Conservation (phyloP, 2,329 filamentous ascomycete genomes). For the Fusarium verticillioides region DNA sequence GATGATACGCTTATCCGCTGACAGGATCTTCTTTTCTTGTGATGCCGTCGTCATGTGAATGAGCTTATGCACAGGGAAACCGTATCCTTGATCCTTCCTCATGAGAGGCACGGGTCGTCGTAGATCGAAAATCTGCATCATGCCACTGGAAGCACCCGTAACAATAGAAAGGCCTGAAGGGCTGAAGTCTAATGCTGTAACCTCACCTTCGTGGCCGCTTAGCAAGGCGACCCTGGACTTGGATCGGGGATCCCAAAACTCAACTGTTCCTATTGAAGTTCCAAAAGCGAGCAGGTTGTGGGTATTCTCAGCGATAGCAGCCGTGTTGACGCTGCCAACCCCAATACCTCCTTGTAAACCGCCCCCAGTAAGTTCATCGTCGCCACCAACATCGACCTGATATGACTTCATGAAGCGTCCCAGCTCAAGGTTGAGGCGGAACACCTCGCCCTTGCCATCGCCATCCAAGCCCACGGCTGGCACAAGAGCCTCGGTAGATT, state of each 20-base stretch:
- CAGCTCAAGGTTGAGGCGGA: constrained; percentile 88
- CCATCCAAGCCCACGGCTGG: constrained; percentile 88
- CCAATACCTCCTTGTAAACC: constrained; percentile 88
- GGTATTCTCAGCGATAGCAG: constrained; percentile 85
- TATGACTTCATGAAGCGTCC: constrained; percentile 96
- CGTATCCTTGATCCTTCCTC: constrained; percentile 95
- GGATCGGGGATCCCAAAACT: constrained; percentile 94
- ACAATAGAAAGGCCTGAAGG: constrained; percentile 85
- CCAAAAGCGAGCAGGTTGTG: constrained; percentile 95
- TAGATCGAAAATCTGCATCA: constrained; percentile 91
- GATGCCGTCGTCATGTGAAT: constrained; percentile 76
- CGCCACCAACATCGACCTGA: constrained; percentile 87
- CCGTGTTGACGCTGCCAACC: constrained; percentile 87
- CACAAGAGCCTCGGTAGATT: constrained; percentile 85
- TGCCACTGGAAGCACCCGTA: constrained; percentile 86
- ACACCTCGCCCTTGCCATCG: constrained; percentile 91
- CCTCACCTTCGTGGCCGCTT: constrained; percentile 73
- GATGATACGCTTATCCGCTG: constrained; percentile 93
- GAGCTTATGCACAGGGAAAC: constrained; percentile 89
- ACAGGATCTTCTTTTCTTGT: constrained; percentile 87
- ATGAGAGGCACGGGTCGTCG: constrained; percentile 86
- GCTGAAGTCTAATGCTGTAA: constrained; percentile 90
- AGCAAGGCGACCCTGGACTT: constrained; percentile 84
- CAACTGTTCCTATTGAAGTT: constrained; percentile 92
- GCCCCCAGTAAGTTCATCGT: constrained; percentile 77